Conservation (phyloP, 2,329 filamentous ascomycete species). For the Neopestalotiopsis clavispora region DNA sequence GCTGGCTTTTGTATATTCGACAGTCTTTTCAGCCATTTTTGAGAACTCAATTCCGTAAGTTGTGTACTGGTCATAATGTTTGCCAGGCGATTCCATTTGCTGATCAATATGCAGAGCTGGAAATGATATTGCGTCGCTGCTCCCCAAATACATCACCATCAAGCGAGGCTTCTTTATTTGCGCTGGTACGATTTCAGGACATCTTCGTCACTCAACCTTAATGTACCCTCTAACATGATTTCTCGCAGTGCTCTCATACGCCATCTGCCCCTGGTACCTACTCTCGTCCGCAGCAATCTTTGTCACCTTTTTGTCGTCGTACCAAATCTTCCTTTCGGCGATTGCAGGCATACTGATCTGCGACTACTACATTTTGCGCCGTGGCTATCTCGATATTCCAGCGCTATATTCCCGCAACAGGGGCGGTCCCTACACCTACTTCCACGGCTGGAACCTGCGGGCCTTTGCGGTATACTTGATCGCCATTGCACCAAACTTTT, state of each 20-base stretch:
- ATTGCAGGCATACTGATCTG: slow-evolving; percentile 47
- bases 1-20: slow-evolving; percentile 45
- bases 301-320: slow-evolving; percentile 45
- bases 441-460: slow-evolving; percentile 39
- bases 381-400: slow-evolving; percentile 6
- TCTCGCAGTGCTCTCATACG: slow-evolving; percentile 19
- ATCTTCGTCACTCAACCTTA: neutral
- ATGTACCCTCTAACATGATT: too few relatives aligned
- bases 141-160: slow-evolving; percentile 44
- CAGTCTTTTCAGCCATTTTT: slow-evolving; percentile 49
- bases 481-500: slow-evolving; percentile 45
- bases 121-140: slow-evolving; percentile 41
- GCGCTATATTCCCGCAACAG: slow-evolving; percentile 28
- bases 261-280: slow-evolving; percentile 29
- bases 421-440: slow-evolving; percentile 37
- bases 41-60: slow-evolving; percentile 42
- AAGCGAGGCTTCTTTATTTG: slow-evolving; percentile 43
- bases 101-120: slow-evolving; percentile 30
- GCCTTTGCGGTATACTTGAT: slow-evolving; percentile 36
- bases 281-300: slow-evolving; percentile 40
- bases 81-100: neutral
- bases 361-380: slow-evolving; percentile 36
- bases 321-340: slow-evolving; percentile 46
- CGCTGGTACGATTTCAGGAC: neutral
- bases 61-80: neutral